Percentiles rank a stretch among this genome's conserved stretches.
phyloP scores from a whole-genome alignment of 345 rosid species.

The Gossypium stocksii region DNA sequence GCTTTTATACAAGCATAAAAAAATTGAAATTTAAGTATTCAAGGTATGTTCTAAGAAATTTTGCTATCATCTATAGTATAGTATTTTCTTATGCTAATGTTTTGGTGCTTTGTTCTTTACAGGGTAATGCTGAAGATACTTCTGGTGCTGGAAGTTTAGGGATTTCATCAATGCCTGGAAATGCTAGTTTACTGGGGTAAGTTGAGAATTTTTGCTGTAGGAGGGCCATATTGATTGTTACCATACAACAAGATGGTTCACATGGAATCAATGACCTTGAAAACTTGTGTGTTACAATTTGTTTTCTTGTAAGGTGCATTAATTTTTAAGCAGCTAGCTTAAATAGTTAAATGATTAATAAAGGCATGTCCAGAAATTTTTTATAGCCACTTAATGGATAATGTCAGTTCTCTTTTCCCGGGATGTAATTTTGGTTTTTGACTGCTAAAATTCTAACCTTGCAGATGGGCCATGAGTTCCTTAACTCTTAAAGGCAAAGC shows the following conservation, averaged over 20 bases:
- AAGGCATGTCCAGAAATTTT: not conserved
- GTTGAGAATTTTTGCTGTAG: slow-evolving; percentile 23
- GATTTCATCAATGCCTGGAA: slow-evolving; percentile 73
- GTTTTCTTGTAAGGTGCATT: not conserved
- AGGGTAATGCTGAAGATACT: slow-evolving; percentile 62
- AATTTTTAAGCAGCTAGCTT: not conserved
- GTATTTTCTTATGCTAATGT: slow-evolving; percentile 15
- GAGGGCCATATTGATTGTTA: not conserved
- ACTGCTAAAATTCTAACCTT: slow-evolving; percentile 8
- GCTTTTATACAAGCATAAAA: not conserved
- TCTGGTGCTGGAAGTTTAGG: slow-evolving; percentile 42
- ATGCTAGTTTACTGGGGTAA: slow-evolving; percentile 88
- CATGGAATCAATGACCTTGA: not conserved
- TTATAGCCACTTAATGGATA: not conserved
- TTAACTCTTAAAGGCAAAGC: slow-evolving; percentile 91
- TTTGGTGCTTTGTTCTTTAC: slow-evolving; percentile 15
- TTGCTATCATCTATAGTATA: not conserved
- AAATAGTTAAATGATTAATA: not conserved
- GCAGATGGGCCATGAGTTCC: slow-evolving; percentile 99
- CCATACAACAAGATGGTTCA: not conserved
- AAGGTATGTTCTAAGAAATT: not conserved
- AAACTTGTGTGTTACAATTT: not conserved
- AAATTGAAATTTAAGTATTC: not conserved
- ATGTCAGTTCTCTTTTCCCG: not conserved
- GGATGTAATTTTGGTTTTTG: slow-evolving; percentile 9